Percentiles rank a stretch among this genome's conserved stretches.
These are phyloP conservation scores for Fusarium dimerum DNA, from an alignment of 2,329 filamentous ascomycete genomes.

Conservation along the genomic window DNA sequence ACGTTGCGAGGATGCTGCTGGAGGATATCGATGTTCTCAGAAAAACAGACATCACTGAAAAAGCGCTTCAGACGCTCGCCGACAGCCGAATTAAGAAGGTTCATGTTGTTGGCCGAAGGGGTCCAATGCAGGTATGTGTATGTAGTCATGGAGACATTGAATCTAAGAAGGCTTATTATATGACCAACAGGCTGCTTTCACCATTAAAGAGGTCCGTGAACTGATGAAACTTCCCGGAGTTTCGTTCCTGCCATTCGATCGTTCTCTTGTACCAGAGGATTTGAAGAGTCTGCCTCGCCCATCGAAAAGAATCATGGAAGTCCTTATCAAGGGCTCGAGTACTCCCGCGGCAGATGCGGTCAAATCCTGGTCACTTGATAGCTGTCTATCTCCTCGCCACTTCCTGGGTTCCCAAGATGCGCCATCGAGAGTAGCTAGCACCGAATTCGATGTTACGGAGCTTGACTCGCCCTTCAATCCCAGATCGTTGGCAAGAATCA, in stretches of 20 bases:
- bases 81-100: conserved; percentile 77
- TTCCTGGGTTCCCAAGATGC: conserved; percentile 57
- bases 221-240: conserved; percentile 75
- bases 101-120: conserved; percentile 83
- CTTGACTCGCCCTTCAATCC: conserved; percentile 59
- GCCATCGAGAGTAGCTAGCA: conserved; percentile 57
- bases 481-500: conserved; percentile 48
- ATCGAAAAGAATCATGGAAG: conserved; percentile 74
- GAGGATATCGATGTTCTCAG: conserved; percentile 71
- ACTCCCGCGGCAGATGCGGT: conserved; percentile 47
- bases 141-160: conserved; percentile 14
- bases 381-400: conserved; percentile 74
- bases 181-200: conserved; percentile 73
- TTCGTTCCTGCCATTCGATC: conserved; percentile 69
- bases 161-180: conserved; percentile 2
- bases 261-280: conserved; percentile 66
- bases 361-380: conserved; percentile 83
- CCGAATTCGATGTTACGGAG: conserved; percentile 66
- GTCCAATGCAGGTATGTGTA: conserved; percentile 74
- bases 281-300: conserved; percentile 72
- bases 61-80: conserved; percentile 73
- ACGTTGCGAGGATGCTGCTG: conserved; percentile 86
- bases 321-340: conserved; percentile 74
- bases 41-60: conserved; percentile 85
- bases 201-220: conserved; percentile 91